Evolutionary conservation across 805 yeast genomes (phyloP), one percentile per base, ranked within the genome.

Genomic region (Lipomyces sp.): DNA sequence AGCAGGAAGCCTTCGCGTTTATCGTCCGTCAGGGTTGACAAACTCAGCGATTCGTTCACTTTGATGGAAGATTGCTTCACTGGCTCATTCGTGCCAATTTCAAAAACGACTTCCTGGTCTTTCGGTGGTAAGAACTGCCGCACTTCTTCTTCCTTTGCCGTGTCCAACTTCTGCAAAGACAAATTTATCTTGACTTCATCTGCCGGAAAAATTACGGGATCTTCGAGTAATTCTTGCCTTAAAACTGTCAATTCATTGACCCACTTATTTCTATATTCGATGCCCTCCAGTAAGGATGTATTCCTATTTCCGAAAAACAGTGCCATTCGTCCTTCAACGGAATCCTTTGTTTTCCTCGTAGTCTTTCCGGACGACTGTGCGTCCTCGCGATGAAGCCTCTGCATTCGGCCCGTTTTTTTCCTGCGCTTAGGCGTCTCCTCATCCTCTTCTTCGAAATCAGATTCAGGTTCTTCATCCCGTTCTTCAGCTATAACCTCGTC

Each of bases 191-290:
- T 2, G 30, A 24, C 3, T 2, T 10, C 54, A 10, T 24, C 50
- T 15, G 32, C 35, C 18, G 33, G 39, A n/a, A 35, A 24, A 33
- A 35, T 8, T 30, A 18, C 30, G 10, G 63, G 32, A 13, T 59
- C 60, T 18, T 59, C 63, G 34, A 60, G 53, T 39, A 24, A 6
- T 7, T 30, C 18, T 48, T 30, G 53, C 11, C 48, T 11, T 18
- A 67, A 34, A 2, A 30, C 18, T 29, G 59, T 29, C 8, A 60
- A 62, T 15, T 66, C 64, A 32, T 66, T 62, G 18, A 66, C 65
- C 71, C 71, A 68, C 53, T 33, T 57, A 39, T 68, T 60, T n/a
- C 71, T 57, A 29, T 39, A 59, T 18, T 42, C 30, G 3, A 42
- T 39, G 32, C 59, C 70, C 5, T 35, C 57, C 24, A 53, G 13